phyloP scores from a whole-genome alignment of 192 early-diverging fungal genomes.

The Linnemannia hyalina region DNA sequence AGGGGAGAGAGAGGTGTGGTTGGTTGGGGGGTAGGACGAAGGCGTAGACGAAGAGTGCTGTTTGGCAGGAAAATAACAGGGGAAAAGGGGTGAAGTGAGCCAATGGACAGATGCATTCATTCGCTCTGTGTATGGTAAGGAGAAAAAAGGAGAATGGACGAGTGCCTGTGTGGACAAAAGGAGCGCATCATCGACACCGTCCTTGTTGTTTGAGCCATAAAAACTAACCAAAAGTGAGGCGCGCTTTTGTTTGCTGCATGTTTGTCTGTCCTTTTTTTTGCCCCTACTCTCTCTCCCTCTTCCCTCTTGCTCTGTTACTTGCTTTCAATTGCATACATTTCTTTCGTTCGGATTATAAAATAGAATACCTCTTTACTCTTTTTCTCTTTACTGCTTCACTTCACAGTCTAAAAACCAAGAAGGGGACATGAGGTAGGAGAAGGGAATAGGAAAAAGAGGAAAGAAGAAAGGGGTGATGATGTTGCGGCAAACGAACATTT shows the following conservation, averaged over 20 bases:
- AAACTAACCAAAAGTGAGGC: neutral
- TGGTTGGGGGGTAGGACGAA: neutral
- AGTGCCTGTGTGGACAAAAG: neutral
- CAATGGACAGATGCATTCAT: neutral
- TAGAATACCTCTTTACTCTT: neutral
- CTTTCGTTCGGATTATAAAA: neutral
- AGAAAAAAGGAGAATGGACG: neutral
- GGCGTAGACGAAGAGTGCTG: neutral
- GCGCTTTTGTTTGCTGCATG: neutral
- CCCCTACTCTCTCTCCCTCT: neutral
- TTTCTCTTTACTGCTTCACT: conserved; percentile 4
- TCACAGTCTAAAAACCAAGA: neutral
- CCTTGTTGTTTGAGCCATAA: too few species aligned
- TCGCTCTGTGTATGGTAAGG: neutral
- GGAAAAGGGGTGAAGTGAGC: neutral
- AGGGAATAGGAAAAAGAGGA: too few species aligned
- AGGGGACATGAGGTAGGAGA: neutral
- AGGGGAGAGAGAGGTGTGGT: neutral
- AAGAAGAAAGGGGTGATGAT: too few species aligned
- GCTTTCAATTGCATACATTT: neutral
- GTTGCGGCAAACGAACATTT: too few species aligned
- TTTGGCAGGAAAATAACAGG: neutral
- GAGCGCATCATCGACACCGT: neutral
- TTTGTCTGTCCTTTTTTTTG: neutral
- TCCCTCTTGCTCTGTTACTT: neutral